These are phyloP conservation scores for Scheffersomyces ergatensis DNA, from an alignment of 805 yeast genomes.

Conservation along the genomic window DNA sequence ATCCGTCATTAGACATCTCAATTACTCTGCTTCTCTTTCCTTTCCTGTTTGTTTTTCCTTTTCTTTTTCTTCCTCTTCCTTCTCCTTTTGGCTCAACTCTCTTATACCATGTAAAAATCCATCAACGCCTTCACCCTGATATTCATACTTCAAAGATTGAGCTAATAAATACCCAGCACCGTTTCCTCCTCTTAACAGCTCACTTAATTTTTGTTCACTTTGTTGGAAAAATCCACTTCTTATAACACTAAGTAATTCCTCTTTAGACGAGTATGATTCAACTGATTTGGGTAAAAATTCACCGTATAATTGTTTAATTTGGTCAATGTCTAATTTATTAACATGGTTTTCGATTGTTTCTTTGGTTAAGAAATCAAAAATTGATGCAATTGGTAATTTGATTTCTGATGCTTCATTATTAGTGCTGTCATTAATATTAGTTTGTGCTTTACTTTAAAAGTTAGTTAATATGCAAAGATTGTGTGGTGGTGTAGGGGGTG, in stretches of 20 bases:
- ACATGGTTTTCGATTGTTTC: conserved; percentile 31
- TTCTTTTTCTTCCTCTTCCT: background rate
- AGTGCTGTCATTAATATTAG: no score
- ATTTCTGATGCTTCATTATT: background rate
- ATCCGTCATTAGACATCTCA: background rate
- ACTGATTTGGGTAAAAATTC: conserved; percentile 42
- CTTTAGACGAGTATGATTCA: conserved; percentile 26
- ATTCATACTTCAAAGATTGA: conserved; percentile 45
- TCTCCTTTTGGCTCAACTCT: conserved; percentile 15
- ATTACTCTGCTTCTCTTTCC: no score
- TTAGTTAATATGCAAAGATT: background rate
- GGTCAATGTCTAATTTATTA: conserved; percentile 25
- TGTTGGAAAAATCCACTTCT: conserved; percentile 49
- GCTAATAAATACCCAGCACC: conserved; percentile 52
- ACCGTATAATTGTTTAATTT: conserved; percentile 31
- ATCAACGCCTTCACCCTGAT: conserved; percentile 55
- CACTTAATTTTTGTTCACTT: conserved; percentile 38
- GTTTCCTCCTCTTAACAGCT: conserved; percentile 32
- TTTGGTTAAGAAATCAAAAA: conserved; percentile 33
- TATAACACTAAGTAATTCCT: conserved; percentile 40
- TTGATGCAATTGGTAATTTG: conserved; percentile 22
- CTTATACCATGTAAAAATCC: conserved; percentile 47
- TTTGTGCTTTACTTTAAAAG: background rate
- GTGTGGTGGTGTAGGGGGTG: no score
- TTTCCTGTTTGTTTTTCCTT: no score